These are phyloP conservation scores for Golubevia sp. DNA, from an alignment of 1,284 basidiomycete species.

Conservation along the genomic window DNA sequence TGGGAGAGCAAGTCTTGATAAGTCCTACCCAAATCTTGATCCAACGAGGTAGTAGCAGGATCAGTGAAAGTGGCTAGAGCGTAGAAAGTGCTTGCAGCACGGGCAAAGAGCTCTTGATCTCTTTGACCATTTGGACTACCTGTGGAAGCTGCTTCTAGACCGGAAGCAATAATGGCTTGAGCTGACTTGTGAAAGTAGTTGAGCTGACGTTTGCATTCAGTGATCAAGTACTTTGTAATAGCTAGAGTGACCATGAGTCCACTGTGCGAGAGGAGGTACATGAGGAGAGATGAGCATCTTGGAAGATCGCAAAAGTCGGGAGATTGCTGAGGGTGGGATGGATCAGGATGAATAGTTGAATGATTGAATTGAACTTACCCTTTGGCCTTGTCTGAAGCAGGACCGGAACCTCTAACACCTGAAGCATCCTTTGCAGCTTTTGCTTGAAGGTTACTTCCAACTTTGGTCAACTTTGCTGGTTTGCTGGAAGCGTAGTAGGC, in stretches of 20 bases:
- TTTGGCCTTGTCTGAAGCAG: constrained; percentile 70
- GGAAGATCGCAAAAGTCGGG: neutral
- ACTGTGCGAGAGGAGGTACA: constrained; percentile 63
- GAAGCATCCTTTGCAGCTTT: constrained; percentile 72
- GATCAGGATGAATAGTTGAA: neutral
- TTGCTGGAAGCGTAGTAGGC: constrained; percentile 91
- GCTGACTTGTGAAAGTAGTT: constrained; percentile 78
- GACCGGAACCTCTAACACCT: constrained; percentile 71
- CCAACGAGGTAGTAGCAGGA: constrained; percentile 68
- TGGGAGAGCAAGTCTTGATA: constrained; percentile 74
- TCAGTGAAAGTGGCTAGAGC: constrained; percentile 92
- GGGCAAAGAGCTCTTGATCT: constrained; percentile 83
- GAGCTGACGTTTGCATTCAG: constrained; percentile 85
- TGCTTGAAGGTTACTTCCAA: constrained; percentile 81
- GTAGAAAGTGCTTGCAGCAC: constrained; percentile 82
- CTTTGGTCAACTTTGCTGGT: constrained; percentile 84
- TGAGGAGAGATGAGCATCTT: constrained; percentile 4
- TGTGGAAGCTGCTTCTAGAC: constrained; percentile 70
- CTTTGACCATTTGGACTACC: constrained; percentile 28
- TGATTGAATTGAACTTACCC: constrained; percentile 68
- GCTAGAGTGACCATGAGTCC: constrained; percentile 83
- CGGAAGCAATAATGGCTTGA: constrained; percentile 74
- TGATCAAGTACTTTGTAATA: constrained; percentile 81
- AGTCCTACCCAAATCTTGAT: constrained; percentile 69
- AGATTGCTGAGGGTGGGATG: neutral